These are phyloP conservation scores for Pulicaria dysenterica DNA, from an alignment of 129 eudicot genomes.

Conservation along the genomic window DNA sequence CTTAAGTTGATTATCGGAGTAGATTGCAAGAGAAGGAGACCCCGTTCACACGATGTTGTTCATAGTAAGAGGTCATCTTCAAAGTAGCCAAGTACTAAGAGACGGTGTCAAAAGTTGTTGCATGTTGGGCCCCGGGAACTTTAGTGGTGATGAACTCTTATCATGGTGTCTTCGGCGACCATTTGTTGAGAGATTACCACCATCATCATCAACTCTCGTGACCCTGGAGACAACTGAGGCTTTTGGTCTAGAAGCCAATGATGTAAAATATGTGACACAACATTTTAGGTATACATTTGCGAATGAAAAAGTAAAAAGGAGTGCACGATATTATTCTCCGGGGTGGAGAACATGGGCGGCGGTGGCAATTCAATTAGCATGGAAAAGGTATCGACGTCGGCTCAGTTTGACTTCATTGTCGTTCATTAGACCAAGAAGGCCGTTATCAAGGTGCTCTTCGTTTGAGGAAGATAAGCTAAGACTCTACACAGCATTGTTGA, in stretches of 20 bases:
- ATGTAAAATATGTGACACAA: conserved; percentile 93
- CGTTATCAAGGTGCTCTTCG: conserved; percentile 83
- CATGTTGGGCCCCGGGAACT: conserved; percentile 99
- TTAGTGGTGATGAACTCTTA: conserved; percentile 92
- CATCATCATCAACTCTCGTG: conserved; percentile 77
- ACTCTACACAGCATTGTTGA: conserved; percentile 82
- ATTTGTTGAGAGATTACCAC: conserved; percentile 84
- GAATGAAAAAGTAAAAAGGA: conserved; percentile 85
- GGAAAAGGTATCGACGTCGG: conserved; percentile 89
- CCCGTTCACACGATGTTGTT: conserved; percentile 93
- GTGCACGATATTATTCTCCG: conserved; percentile 94
- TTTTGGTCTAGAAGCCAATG: conserved; percentile 91
- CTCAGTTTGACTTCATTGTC: conserved; percentile 83
- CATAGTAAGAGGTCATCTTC: conserved; percentile 94
- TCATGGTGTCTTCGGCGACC: conserved; percentile 93
- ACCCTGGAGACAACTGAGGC: conserved; percentile 97
- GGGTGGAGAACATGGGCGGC: conserved; percentile 99
- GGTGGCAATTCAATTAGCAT: conserved; percentile 91
- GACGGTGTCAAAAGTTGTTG: conserved; percentile 89
- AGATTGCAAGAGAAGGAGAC: conserved; percentile 95
- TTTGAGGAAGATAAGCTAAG: conserved; percentile 89
- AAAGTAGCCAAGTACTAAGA: conserved; percentile 82
- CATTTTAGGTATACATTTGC: conserved; percentile 95
- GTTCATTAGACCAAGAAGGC: conserved; percentile 92
- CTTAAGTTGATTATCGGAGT: neutral